Base-by-base conservation (phyloP, 2,329 filamentous ascomycete species). In the Cercospora janseana region DNA sequence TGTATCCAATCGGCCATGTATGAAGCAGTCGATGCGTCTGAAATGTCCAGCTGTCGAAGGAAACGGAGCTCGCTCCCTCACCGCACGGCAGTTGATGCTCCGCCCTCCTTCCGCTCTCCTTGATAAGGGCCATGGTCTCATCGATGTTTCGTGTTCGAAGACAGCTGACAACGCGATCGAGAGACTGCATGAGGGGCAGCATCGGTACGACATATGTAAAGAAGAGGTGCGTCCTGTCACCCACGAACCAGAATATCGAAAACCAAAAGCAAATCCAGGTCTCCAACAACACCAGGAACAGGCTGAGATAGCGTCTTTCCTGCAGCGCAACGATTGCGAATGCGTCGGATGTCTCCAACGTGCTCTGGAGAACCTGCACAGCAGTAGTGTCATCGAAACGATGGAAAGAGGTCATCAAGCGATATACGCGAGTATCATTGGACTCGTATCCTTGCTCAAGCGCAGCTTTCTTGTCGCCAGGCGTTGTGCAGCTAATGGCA, bases 281-380 rank as follows among this genome's bases (percentile, higher is more conserved):
- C 42, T 70, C 67, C 23, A 63, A 42, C n/a, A 64, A 18, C 55
- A 71, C 66, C 38, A 70, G 52, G 4, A 59, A 7, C 6, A 71
- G 27, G 26, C 61, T 66, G 0, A 57, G 56, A 2, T 66, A 3
- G 2, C 57, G 54, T 1, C 86, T 79, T 58, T 85, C 82, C 66
- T 88, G 85, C n/a, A 89, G 75, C 69, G 89, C 86, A 55, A 89
- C 82, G 52, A 90, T 86, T 6, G 78, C 83, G 59, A 88, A 84
- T 0, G 80, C 85, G 54, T 86, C 78, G 45, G 80, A 78, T 0
- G 79, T 86, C 59, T 80, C 74, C 28, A 88, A 67, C 0, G 83
- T 85, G 63, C 86, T 82, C 45, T 73, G 73, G 24, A 91, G 65
- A 23, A 88, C 84, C 6, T 75, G 73, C 20, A 66, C 70, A 0